Conservation (phyloP, 2,329 filamentous ascomycete genomes). For the Dothiorella sarmentorum region DNA sequence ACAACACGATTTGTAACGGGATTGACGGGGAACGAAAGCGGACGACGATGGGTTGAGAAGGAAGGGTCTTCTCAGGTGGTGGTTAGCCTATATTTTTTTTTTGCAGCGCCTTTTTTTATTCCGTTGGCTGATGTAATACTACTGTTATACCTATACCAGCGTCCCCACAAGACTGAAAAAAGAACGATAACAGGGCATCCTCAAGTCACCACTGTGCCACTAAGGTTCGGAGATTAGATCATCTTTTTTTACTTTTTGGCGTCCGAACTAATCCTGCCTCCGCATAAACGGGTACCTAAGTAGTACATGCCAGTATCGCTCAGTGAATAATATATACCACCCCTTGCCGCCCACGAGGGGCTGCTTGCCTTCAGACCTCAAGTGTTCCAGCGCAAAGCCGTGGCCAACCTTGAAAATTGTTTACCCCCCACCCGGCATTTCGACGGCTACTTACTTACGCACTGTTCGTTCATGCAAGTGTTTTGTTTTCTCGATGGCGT, state of each 20-base stretch:
- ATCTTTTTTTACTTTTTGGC: not conserved
- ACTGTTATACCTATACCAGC: not conserved
- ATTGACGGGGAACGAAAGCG: not conserved
- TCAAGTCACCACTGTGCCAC: too few species aligned
- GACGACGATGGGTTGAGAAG: too few species aligned
- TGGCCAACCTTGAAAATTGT: not conserved
- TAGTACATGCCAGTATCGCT: too few species aligned
- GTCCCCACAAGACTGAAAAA: not conserved
- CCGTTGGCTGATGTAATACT: conserved; percentile 5
- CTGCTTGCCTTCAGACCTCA: not conserved
- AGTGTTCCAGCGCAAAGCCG: not conserved
- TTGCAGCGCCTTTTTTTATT: not conserved
- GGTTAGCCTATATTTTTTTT: too few species aligned
- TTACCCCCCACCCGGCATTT: not conserved
- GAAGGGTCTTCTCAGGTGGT: too few species aligned
- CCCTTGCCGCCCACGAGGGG: too few species aligned
- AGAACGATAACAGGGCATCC: too few species aligned
- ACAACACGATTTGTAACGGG: not conserved
- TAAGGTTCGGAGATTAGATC: too few species aligned
- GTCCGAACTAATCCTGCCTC: too few species aligned
- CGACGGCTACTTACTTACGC: not conserved
- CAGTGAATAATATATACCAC: too few species aligned
- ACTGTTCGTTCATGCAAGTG: not conserved
- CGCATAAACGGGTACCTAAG: too few species aligned
- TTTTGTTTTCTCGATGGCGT: not conserved